Base-by-base conservation (phyloP, 1,139 yeast species). In the Suhomyces guaymorum region DNA sequence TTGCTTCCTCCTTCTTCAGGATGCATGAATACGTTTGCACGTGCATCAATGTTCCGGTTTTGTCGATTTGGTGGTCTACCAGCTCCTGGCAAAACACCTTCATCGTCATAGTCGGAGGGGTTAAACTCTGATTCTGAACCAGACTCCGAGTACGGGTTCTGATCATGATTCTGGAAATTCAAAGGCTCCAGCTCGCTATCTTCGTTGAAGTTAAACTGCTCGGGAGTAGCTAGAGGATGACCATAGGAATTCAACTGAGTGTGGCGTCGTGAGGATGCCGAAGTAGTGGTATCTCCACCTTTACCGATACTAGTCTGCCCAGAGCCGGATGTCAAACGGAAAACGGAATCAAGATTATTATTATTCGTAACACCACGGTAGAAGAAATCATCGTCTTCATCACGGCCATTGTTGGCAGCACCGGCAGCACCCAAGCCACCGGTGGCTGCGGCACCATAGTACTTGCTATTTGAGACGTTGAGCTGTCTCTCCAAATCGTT, bases 341-440 rank as follows among this genome's bases (percentile, higher is more conserved):
- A 70, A 5, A 70, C 59, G 1, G 72, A 60, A 38, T 69, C 75
- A 21, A 70, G 55, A 42, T 70, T 70, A 46, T 68, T 70, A 39
- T 57, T 59, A 44, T 67, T 69, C 33, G 73, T 59, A n/a, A 70
- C 74, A 8, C 76, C 76, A 29, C 76, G 58, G 49, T 70, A 70
- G 33, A 57, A 66, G 40, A 63, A 70, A 38, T 66, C 76, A 24
- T 58, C 62, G 24, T 53, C 54, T 12, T 48, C 49, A 23, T 48
- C 54, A 14, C 41, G 41, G 6, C 36, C 48, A 23, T 5, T 4
- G 5, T 23, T 14, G 8, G 42, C 40, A 16, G 41, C 42, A 5
- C 47, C 48, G 15, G 37, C 37, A 11, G 39, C 42, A 7, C 19
- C 19, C 19, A 17, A 6, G 19, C 41, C 32, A 8, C 28, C 30